These are phyloP conservation scores for Mycena amicta DNA, from an alignment of 768 basidiomycete species.

Conservation along the genomic window DNA sequence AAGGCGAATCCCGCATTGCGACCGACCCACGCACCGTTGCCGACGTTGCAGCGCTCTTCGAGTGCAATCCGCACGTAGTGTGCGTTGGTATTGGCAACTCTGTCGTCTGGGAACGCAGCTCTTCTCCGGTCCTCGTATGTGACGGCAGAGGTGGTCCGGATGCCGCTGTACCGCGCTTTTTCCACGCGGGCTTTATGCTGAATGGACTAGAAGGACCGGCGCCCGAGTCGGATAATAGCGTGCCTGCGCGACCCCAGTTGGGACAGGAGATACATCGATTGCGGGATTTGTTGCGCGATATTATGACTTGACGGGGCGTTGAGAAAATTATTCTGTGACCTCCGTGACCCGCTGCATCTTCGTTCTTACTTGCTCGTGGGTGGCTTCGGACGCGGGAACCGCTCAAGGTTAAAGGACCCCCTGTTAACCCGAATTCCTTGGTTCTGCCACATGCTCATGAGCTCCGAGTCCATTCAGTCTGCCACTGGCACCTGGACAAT, in stretches of 20 bases:
- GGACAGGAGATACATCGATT: constrained; percentile 14
- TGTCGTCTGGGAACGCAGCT: constrained; percentile 14
- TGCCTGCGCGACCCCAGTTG: constrained; percentile 1
- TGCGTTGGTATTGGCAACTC: constrained; percentile 16
- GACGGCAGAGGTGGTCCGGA: constrained; percentile 8
- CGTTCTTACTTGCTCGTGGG: no score
- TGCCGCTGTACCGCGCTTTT: constrained; percentile 9
- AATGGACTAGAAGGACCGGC: background rate
- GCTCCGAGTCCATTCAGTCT: no score
- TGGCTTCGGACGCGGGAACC: no score
- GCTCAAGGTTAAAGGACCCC: no score
- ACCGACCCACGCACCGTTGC: background rate
- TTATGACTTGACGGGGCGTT: background rate
- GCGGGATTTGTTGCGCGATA: constrained; percentile 5
- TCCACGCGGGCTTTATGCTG: constrained; percentile 15
- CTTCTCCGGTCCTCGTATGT: constrained; percentile 7
- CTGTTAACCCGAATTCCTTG: no score
- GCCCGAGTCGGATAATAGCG: constrained; percentile 1
- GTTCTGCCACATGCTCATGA: no score
- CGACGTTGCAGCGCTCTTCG: background rate
- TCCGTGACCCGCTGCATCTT: no score
- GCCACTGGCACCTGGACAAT: no score
- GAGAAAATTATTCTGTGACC: no score
- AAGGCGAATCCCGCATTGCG: background rate
- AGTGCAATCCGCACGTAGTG: background rate